Conservation (phyloP, 306 rosid species). For the Vachellia collinsii region DNA sequence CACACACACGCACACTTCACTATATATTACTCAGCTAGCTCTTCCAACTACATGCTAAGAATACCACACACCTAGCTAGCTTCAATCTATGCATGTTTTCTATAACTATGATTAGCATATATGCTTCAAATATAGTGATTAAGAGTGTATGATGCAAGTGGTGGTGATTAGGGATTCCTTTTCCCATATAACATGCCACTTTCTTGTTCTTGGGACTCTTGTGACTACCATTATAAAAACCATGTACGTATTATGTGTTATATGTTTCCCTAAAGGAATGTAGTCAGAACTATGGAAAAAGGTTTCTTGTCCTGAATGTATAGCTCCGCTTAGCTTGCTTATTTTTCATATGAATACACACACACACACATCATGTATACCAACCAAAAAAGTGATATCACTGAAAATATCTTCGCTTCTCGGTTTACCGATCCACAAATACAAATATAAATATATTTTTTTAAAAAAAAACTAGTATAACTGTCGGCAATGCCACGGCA, state of each 20-base stretch:
- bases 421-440: not conserved
- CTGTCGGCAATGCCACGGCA: constrained; percentile 5
- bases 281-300: not conserved
- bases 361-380: not conserved
- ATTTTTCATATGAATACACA: constrained; percentile 8
- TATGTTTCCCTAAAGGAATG: not conserved
- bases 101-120: not conserved
- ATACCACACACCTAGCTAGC: not conserved
- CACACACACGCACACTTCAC: no score
- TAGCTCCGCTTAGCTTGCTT: not conserved
- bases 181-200: not conserved
- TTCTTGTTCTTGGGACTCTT: not conserved
- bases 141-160: constrained; percentile 21
- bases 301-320: not conserved
- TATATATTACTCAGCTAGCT: no score
- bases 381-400: not conserved
- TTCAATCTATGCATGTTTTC: not conserved
- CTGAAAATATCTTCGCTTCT: not conserved
- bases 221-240: not conserved
- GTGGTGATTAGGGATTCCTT: constrained; percentile 25
- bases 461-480: not conserved
- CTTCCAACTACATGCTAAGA: no score
- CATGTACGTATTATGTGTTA: not conserved
- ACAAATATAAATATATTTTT: not conserved
- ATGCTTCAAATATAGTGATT: constrained; percentile 1